Evolutionary conservation across 306 rosid genomes (phyloP).

Genomic region (Cucurbita maxima): DNA sequence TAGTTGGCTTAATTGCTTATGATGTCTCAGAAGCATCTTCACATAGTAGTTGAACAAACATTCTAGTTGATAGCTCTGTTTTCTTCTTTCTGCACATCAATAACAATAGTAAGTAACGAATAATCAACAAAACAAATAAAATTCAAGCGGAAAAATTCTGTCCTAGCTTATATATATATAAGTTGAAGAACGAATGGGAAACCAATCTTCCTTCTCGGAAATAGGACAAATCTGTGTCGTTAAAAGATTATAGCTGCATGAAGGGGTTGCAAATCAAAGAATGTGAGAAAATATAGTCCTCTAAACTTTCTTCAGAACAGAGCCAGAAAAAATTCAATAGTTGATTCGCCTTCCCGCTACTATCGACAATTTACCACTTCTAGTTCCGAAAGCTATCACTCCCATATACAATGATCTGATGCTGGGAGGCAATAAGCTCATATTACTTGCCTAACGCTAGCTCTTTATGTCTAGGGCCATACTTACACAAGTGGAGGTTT

Average conservation of each 20-base stretch:
- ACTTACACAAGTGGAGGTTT: too few species aligned
- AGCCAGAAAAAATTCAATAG: neutral
- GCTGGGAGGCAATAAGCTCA: neutral
- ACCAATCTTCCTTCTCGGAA: neutral
- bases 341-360: neutral
- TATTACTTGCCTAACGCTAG: neutral
- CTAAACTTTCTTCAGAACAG: neutral
- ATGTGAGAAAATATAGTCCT: neutral
- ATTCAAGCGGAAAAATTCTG: neutral
- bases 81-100: slow-evolving; percentile 61
- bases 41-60: slow-evolving; percentile 57
- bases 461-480: too few species aligned
- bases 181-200: neutral
- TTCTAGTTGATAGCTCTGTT: slow-evolving; percentile 66
- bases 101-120: slow-evolving; percentile 14
- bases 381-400: neutral
- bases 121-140: slow-evolving; percentile 4
- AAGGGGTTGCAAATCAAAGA: neutral
- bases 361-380: neutral
- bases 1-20: slow-evolving; percentile 28
- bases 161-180: neutral
- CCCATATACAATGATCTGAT: neutral
- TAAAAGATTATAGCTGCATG: neutral
- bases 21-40: slow-evolving; percentile 66
- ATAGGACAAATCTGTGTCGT: neutral